Evolutionary conservation across 495 filamentous ascomycete genomes (phyloP), one percentile per base, ranked within the genome.

Genomic region (Aspergillus campestris): DNA sequence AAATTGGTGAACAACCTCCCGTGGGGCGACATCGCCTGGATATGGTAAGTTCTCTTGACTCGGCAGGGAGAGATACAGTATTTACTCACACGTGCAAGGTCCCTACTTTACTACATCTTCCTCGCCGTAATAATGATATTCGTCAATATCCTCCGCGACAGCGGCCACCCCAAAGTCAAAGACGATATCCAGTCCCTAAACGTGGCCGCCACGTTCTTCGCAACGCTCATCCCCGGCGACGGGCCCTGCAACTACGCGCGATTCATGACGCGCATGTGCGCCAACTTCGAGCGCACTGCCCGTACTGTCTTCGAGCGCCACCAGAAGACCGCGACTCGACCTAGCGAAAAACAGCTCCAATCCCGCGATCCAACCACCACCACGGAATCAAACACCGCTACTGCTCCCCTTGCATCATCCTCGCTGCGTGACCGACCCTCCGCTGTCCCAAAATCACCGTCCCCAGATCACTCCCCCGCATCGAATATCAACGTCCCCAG

Each of bases 41-140:
- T 94, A 40, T 96, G 92, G 92, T 96, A 34, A 27, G 45, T 18
- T 2, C 18, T 2, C 18, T 24, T 24, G 18, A 24, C 18, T 24
- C 18, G 18, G 4, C 18, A 24, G 18, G 9, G 9, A 24, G 10
- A 31, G 5, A 10, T 34, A 27, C 5, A 11, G 13, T 24, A 13
- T 10, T 13, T 8, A 18, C 49, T 60, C 35, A 58, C 40, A 18
- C 7, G 13, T 13, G 38, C 5, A 32, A 95, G 90, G 90, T 79
- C 94, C 47, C 81, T 96, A 45, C 69, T 98, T 38, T 95, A 98
- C 67, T 98, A 90, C 65, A 86, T 94, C 11, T 90, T 98, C 31
- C 86, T 89, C 0, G 84, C 94, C 8, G 79, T 94, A 13, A 85
- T 95, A 29, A 95, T 87, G 10, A 71, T 98, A n/a, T 98, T 98